Evolutionary conservation across 1,284 basidiomycete genomes (phyloP).

Genomic region (Apiotrichum laibachii): DNA sequence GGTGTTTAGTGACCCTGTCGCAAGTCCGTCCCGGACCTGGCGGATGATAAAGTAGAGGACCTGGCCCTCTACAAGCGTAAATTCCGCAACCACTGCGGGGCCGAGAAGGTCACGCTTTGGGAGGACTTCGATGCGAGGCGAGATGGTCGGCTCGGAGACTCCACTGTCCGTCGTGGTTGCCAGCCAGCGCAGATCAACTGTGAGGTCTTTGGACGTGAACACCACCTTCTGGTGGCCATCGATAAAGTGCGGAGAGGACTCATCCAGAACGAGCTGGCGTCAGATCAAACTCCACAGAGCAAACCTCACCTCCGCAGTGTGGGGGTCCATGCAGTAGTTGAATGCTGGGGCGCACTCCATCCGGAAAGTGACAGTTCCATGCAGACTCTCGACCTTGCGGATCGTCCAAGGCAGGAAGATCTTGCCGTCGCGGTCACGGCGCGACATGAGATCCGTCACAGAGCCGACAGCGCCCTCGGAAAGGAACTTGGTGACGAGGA

Average conservation of each 20-base stretch:
- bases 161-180: constrained; percentile 50
- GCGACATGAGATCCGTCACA: constrained; percentile 59
- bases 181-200: constrained; percentile 73
- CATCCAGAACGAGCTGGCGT: constrained; percentile 53
- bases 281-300: neutral
- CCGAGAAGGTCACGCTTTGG: constrained; percentile 40
- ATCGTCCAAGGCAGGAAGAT: constrained; percentile 73
- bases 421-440: constrained; percentile 2
- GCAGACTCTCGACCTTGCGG: constrained; percentile 78
- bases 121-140: constrained; percentile 55
- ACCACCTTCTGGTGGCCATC: constrained; percentile 62
- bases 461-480: constrained; percentile 74
- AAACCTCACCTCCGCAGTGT: constrained; percentile 58
- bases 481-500: constrained; percentile 83
- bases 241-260: constrained; percentile 48
- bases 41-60: constrained; percentile 78
- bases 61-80: constrained; percentile 75
- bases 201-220: constrained; percentile 64
- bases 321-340: constrained; percentile 76
- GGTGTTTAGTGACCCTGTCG: constrained; percentile 20
- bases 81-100: constrained; percentile 36
- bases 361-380: constrained; percentile 69
- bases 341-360: constrained; percentile 90
- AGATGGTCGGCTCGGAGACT: constrained; percentile 56
- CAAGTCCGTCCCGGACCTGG: constrained; percentile 46